phyloP scores from a whole-genome alignment of 169 alveolate genomes.

The Miamiensis avidus region DNA sequence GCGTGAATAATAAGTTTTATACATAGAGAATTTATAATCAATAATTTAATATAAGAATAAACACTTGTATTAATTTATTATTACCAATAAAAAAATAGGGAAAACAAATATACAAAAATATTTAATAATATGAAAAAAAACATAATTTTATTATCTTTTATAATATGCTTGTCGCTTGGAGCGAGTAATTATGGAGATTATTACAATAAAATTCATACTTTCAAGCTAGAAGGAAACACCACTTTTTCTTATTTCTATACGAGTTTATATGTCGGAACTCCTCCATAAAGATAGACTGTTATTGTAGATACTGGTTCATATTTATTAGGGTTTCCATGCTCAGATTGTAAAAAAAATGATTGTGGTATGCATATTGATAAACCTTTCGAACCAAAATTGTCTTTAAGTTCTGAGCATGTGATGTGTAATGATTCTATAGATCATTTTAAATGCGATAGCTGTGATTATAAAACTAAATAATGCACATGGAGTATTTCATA shows the following conservation, averaged over 20 bases:
- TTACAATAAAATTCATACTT: slow-evolving; percentile 9
- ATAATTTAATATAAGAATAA: too few species aligned
- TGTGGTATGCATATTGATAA: slow-evolving; percentile 17
- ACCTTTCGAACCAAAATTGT: not conserved
- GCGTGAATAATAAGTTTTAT: too few species aligned
- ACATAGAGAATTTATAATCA: too few species aligned
- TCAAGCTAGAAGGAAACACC: slow-evolving; percentile 23
- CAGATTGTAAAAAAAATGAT: not conserved
- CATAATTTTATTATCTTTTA: too few species aligned
- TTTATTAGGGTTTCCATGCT: slow-evolving; percentile 22
- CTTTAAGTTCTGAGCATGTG: not conserved
- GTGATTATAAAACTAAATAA: not conserved
- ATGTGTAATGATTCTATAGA: not conserved
- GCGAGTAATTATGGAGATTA: too few species aligned
- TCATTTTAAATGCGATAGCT: not conserved
- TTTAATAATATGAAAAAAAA: too few species aligned
- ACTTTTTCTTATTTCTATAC: not conserved
- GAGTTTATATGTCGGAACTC: slow-evolving; percentile 21
- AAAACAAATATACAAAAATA: too few species aligned
- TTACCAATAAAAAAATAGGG: too few species aligned
- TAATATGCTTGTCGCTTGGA: too few species aligned
- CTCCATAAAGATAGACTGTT: slow-evolving; percentile 22
- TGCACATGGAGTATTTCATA: slow-evolving; percentile 20
- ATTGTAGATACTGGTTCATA: slow-evolving; percentile 21
- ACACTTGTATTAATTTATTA: too few species aligned